Base-by-base conservation (phyloP, 2,329 filamentous ascomycete genomes). In the Fusarium ramigenum region DNA sequence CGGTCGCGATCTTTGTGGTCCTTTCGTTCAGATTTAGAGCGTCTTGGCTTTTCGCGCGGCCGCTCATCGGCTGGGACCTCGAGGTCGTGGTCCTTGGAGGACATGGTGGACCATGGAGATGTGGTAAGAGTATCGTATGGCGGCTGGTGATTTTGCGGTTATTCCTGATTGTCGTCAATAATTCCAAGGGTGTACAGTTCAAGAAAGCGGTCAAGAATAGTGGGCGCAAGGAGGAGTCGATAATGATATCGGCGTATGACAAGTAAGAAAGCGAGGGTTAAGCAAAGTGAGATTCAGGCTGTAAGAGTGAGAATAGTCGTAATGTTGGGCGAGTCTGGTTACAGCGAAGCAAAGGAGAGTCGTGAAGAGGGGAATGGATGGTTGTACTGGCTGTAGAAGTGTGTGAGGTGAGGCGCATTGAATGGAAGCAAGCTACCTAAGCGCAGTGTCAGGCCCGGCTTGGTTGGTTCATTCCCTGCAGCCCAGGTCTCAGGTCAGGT, bases 71-170 rank as follows among this genome's bases (percentile, higher is more conserved):
- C 79, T 59, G 79, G 72, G 68, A 78, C 76, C 65, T 83, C 82
- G 79, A 78, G 82, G 75, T 85, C 83, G 80, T 77, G 83, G 68
- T 85, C 82, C 74, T 82, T 83, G 73, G 82, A 79, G 57, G 83
- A 81, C 83, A 85, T 85, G 71, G 65, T 79, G 69, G 63, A 77
- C 73, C 80, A 82, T 82, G 73, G 72, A 66, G 60, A 50, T 60
- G 47, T 52, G 39, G 54, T 52, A 37, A 60, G 37, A 57, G 44
- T 52, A 46, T 62, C 63, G 63, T 63, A 56, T 69, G 52, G 54
- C 32, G 11, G 23, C 42, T 43, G 18, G 37, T 60, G 46, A 39
- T 49, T 60, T 72, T 28, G 63, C 10, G 32, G 60, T 72, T 68
- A 52, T 46, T 53, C 56, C 56, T 61, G 37, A 40, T 54, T 59